Percentiles rank a stretch among this genome's conserved stretches.
Conservation (phyloP, 179 eudicot genomes). For the Spergularia azorica region DNA sequence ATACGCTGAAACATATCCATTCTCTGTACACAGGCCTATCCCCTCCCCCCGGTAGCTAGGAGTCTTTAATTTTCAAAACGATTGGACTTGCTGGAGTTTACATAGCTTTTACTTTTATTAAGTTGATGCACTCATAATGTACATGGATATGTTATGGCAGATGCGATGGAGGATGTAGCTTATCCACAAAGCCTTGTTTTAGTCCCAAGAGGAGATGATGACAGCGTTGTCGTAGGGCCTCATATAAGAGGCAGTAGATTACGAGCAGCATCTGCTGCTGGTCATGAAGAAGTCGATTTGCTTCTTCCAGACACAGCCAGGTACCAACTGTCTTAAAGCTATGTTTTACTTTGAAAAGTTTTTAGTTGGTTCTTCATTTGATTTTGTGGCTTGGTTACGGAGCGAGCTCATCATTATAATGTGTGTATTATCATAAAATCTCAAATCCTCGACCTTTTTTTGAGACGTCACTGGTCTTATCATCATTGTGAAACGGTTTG, state of each 20-base stretch:
- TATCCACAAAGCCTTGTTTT: conserved; percentile 88
- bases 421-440: not conserved
- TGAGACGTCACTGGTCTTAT: too few relatives aligned
- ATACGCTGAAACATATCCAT: too few relatives aligned
- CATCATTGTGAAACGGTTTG: too few relatives aligned
- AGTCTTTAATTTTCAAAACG: not conserved
- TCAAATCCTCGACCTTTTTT: too few relatives aligned
- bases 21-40: too few relatives aligned
- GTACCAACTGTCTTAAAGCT: conserved; percentile 29
- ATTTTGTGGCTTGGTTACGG: not conserved
- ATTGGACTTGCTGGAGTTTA: not conserved
- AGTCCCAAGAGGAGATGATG: conserved; percentile 81
- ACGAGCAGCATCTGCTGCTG: conserved; percentile 78
- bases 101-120: not conserved
- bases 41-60: too few relatives aligned
- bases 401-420: not conserved
- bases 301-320: conserved; percentile 99
- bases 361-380: not conserved
- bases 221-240: conserved; percentile 76
- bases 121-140: not conserved
- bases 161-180: conserved; percentile 69
- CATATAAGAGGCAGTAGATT: conserved; percentile 89
- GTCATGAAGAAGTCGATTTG: conserved; percentile 94
- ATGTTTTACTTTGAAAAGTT: not conserved
- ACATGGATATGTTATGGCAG: conserved; percentile 37